phyloP scores from a whole-genome alignment of 306 rosid genomes.

The Styphnolobium japonicum region DNA sequence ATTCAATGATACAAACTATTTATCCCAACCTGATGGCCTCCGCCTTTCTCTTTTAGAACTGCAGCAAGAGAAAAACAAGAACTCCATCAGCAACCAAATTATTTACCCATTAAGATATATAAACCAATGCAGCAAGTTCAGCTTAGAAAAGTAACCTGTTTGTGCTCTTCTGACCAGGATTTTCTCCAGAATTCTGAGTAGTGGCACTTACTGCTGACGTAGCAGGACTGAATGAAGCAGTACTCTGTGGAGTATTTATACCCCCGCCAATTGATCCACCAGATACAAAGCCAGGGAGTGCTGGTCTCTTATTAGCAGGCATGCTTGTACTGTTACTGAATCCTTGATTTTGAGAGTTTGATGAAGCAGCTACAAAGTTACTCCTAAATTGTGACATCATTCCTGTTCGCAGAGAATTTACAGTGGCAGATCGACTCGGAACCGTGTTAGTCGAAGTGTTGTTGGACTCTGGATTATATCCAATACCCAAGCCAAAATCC shows the following conservation, averaged over 20 bases:
- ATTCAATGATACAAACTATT: conserved; percentile 36
- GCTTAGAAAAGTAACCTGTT: conserved; percentile 55
- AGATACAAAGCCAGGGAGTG: conserved; percentile 80
- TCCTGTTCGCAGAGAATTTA: conserved; percentile 84
- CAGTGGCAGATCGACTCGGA: conserved; percentile 70
- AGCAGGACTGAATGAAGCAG: conserved; percentile 41
- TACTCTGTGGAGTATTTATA: conserved; percentile 32
- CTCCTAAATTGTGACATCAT: conserved; percentile 83
- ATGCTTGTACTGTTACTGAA: conserved; percentile 39
- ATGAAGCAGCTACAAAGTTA: conserved; percentile 81
- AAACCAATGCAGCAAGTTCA: background rate
- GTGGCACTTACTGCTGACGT: conserved; percentile 39
- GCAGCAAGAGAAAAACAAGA: conserved; percentile 37
- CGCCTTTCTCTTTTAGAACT: conserved; percentile 80
- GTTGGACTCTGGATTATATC: conserved; percentile 67
- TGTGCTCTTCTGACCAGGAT: conserved; percentile 42
- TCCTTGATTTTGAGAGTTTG: conserved; percentile 56
- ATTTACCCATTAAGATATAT: background rate
- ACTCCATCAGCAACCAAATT: conserved; percentile 36
- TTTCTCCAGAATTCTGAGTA: conserved; percentile 46
- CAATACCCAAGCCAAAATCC: conserved; percentile 94
- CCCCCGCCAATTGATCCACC: conserved; percentile 93
- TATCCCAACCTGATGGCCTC: conserved; percentile 93
- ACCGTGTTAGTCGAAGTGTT: conserved; percentile 44
- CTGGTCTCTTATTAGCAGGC: conserved; percentile 56